Base-by-base conservation (phyloP, 2,329 filamentous ascomycete genomes). In the Pseudohalonectria lignicola region DNA sequence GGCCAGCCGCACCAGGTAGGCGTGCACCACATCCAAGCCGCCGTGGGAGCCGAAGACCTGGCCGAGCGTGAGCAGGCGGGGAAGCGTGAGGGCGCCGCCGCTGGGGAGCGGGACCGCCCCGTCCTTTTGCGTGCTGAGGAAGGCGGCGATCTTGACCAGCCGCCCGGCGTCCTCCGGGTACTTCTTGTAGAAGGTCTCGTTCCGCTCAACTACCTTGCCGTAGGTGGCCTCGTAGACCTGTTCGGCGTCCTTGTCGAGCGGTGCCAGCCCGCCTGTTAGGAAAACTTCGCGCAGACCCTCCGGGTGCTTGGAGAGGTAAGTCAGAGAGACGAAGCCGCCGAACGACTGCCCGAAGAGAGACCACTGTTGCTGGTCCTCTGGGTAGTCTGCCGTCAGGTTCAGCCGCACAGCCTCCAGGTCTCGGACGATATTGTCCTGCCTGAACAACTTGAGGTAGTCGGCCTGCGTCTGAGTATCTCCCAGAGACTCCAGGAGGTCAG, bases 331-430 rank as follows among this genome's bases (percentile, higher is more conserved):
- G 58, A 94, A 95, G 1, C 90, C 90, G 29, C 90, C 90, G 57
- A 94, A 96, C 13, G 82, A 88, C 61, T 95, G 90, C 8, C 90
- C 90, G 44, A 94, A 81, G 21, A 92, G 72, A 41, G 79, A 82
- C 90, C 88, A 95, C 54, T 80, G 79, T 55, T 78, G 74, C 53
- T 82, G 78, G 17, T 72, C 64, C 4, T 40, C 30, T 0, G 82
- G 77, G 49, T 78, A 83, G 37, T 79, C 75, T 5, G 67, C 63
- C 0, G 83, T 92, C 39, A 96, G 65, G 29, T 71, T 80, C 49
- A 78, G 73, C 5, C 90, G 76, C 23, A 96, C 76, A 4, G 88
- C 86, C 55, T 96, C 90, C 45, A 82, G 85, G 52, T 96, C 90
- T 34, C 76, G 77, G 30, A 96, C 87, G 37, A 94, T 93, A 53